Evolutionary conservation across 83 land plant species (phyloP).

Genomic region (Thuja plicata): DNA sequence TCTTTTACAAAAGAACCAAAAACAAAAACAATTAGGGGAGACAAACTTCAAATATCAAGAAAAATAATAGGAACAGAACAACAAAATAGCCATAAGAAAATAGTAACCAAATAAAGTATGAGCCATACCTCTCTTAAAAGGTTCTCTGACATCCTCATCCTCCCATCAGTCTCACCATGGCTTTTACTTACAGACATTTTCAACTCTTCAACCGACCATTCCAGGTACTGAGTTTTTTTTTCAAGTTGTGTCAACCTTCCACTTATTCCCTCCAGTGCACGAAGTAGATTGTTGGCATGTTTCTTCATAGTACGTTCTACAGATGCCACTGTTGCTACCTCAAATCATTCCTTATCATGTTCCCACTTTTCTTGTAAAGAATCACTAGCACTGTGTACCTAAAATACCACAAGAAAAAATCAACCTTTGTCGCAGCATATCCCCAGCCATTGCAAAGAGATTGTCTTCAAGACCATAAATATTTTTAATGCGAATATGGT

Average conservation of each 20-base stretch:
- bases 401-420: not conserved
- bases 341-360: conserved; percentile 31
- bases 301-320: conserved; percentile 74
- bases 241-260: conserved; percentile 78
- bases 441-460: not conserved
- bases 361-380: conserved; percentile 28
- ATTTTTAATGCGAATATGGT: not conserved
- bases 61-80: not conserved
- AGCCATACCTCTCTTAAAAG: conserved; percentile 71
- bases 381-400: conserved; percentile 26
- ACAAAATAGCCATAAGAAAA: conserved; percentile 2
- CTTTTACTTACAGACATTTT: conserved; percentile 61
- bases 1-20: too few relatives aligned
- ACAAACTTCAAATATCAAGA: not conserved
- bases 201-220: conserved; percentile 58
- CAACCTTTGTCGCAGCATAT: not conserved
- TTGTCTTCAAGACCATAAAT: not conserved
- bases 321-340: conserved; percentile 48
- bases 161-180: conserved; percentile 77
- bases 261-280: conserved; percentile 74
- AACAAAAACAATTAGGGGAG: too few relatives aligned
- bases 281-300: conserved; percentile 66
- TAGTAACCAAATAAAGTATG: conserved; percentile 1
- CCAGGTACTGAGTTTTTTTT: conserved; percentile 61
- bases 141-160: conserved; percentile 73